Base-by-base conservation (phyloP, 2,329 filamentous ascomycete species). In the Ascomycota sp. region DNA sequence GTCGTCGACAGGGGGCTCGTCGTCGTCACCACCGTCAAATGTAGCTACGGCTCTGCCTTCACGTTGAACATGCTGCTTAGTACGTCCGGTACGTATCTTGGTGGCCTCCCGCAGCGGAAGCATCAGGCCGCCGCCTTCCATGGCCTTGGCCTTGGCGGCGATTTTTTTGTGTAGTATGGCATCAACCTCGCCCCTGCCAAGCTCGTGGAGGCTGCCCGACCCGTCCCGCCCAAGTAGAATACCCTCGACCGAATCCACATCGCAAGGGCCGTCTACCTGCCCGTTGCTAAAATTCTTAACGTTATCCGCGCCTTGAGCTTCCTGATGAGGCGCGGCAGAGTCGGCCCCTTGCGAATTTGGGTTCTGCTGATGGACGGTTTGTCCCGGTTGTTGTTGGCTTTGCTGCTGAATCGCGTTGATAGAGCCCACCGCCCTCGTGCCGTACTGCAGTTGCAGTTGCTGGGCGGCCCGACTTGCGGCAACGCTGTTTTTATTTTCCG, bases 101-200 rank as follows among this genome's bases (percentile, higher is more conserved):
- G 51, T 51, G 9, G 65, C 63, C 38, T 73, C 59, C 39, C 65
- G 61, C 8, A 83, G 59, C 2, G 79, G 74, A 12, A 83, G 49
- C 75, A 85, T 81, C 33, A 85, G 55, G 7, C 79, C 71, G 27
- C 71, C 79, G 29, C 72, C 79, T 46, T 85, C 75, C 59, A 82
- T 75, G 38, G 61, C 59, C 46, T 67, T 70, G 7, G 73, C 73
- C 39, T 65, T 63, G 27, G 68, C 64, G 31, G 69, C 62, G 35
- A 85, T 70, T 40, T 75, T 69, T 30, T 64, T 59, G 38, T 78
- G 75, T 40, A 86, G 67, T 44, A 78, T 56, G 27, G 61, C 55
- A 43, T 86, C 78, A 35, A 81, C 72, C 32, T 73, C 68, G 5
- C 71, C 50, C 30, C 67, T 59, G 17, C 64, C 67, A 55, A 64